These are phyloP conservation scores for Cladosporium sp. DNA, from an alignment of 2,329 filamentous ascomycete species.

Conservation along the genomic window DNA sequence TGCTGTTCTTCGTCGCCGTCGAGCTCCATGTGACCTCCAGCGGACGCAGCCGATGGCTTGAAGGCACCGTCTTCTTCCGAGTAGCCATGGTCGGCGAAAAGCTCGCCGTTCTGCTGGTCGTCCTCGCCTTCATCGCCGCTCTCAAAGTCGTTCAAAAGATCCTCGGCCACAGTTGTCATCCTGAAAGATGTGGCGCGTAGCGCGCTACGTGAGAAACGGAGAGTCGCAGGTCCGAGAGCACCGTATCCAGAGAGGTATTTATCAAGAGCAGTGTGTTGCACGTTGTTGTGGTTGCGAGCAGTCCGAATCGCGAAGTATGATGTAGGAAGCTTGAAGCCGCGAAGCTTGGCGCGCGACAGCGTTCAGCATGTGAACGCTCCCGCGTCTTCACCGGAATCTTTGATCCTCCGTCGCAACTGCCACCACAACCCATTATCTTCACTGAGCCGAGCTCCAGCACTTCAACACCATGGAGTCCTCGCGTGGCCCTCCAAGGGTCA, in stretches of 20 bases:
- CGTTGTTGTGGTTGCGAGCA: no score
- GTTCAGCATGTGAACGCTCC: background rate
- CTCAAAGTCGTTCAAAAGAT: constrained; percentile 86
- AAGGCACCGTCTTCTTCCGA: constrained; percentile 27
- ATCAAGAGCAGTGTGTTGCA: background rate
- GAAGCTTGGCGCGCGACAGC: constrained; percentile 1
- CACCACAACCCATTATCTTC: background rate
- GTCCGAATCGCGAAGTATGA: constrained; percentile 5
- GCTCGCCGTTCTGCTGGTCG: constrained; percentile 30
- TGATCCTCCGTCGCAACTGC: background rate
- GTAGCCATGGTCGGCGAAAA: constrained; percentile 43
- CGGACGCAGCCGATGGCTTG: background rate
- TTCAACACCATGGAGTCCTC: constrained; percentile 74
- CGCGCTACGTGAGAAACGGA: background rate
- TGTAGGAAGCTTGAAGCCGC: constrained; percentile 4
- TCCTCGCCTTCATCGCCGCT: constrained; percentile 70
- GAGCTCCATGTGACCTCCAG: constrained; percentile 21
- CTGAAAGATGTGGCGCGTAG: constrained; percentile 13
- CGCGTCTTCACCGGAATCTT: no score
- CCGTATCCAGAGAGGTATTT: no score
- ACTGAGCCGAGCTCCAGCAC: no score
- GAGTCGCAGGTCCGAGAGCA: background rate
- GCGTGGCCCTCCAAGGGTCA: constrained; percentile 89
- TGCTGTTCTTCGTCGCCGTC: constrained; percentile 50
- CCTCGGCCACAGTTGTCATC: constrained; percentile 90